A percentile compares a stretch with the other conserved stretches of the same genome.
Conservation (phyloP, 2,329 filamentous ascomycete species). For the Periconia macrospinosa region DNA sequence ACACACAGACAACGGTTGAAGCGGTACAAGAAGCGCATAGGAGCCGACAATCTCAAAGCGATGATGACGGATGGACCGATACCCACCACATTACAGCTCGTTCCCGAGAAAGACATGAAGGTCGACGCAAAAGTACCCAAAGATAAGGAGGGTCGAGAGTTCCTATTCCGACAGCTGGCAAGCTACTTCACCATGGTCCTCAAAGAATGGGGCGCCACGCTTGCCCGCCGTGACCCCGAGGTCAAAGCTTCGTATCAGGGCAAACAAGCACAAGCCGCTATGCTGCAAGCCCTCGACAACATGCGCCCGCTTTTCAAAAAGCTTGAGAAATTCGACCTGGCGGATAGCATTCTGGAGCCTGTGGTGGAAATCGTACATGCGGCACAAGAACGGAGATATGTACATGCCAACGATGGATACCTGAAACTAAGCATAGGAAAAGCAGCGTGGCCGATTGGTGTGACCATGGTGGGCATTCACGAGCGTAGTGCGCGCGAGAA, state of each 20-base stretch:
- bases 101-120: conserved; percentile 88
- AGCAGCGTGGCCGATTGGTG: conserved; percentile 97
- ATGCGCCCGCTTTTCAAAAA: conserved; percentile 88
- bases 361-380: conserved; percentile 90
- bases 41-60: conserved; percentile 44
- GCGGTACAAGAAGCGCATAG: conserved; percentile 67
- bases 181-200: conserved; percentile 98
- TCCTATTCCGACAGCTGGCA: conserved; percentile 83
- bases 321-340: conserved; percentile 78
- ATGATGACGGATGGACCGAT: conserved; percentile 75
- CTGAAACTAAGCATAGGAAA: conserved; percentile 91
- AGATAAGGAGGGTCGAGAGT: conserved; percentile 67
- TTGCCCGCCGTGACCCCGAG: conserved; percentile 61
- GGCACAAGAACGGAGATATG: conserved; percentile 87
- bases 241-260: conserved; percentile 75
- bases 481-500: conserved; percentile 95
- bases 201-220: conserved; percentile 78
- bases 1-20: conserved; percentile 68
- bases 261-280: conserved; percentile 78
- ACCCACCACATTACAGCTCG: conserved; percentile 77
- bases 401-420: conserved; percentile 96
- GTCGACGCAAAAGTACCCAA: conserved; percentile 63
- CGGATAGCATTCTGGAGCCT: conserved; percentile 76
- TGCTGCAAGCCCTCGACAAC: conserved; percentile 84
- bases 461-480: conserved; percentile 99